These are phyloP conservation scores for Dryas drummondii DNA, from an alignment of 306 rosid genomes.

Conservation along the genomic window DNA sequence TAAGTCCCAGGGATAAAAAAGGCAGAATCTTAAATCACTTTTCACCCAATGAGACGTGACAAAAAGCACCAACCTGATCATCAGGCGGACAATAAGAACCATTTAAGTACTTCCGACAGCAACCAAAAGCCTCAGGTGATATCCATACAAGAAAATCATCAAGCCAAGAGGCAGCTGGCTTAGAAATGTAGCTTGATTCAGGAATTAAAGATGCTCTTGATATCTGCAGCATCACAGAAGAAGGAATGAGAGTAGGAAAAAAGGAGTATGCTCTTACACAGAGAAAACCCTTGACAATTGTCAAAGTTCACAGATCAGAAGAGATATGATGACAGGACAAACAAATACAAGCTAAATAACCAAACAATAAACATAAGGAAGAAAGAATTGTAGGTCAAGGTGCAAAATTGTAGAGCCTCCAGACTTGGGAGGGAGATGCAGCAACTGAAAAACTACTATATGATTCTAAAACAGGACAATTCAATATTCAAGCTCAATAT, in stretches of 20 bases:
- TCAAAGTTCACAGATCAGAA: neutral
- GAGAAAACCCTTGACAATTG: neutral
- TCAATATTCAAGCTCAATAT: neutral
- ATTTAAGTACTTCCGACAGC: slow-evolving; percentile 87
- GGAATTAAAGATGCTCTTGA: slow-evolving; percentile 81
- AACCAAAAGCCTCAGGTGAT: slow-evolving; percentile 98
- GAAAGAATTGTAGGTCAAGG: neutral
- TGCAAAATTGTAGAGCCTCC: neutral
- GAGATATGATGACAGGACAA: neutral
- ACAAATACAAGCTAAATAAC: neutral
- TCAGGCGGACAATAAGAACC: slow-evolving; percentile 96
- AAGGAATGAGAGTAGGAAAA: neutral
- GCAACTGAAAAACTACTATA: neutral
- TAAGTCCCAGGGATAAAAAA: slow-evolving; percentile 14
- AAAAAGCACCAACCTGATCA: slow-evolving; percentile 71
- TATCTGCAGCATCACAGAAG: slow-evolving; percentile 53
- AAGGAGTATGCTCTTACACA: neutral
- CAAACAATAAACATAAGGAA: neutral
- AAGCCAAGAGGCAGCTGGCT: slow-evolving; percentile 99
- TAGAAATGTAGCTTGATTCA: slow-evolving; percentile 81
- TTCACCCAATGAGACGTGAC: slow-evolving; percentile 7
- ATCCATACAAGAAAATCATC: slow-evolving; percentile 98
- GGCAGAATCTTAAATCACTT: slow-evolving; percentile 6
- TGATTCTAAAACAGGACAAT: neutral
- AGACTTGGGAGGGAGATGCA: neutral